Conservation (phyloP, 345 rosid genomes). For the Salix brachista region DNA sequence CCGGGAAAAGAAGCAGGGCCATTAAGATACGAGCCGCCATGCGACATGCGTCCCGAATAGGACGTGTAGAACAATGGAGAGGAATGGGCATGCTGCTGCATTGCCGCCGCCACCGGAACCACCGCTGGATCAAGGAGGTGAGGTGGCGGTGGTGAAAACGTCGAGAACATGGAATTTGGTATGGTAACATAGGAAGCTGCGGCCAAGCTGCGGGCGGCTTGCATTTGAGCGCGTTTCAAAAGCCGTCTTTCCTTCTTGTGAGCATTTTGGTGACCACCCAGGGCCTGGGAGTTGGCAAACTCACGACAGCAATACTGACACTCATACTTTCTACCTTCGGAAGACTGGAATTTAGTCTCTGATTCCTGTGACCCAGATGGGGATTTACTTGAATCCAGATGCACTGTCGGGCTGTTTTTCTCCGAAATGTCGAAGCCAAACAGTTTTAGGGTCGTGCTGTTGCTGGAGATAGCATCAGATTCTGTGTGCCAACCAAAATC, state of each 20-base stretch:
- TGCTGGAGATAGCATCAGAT: conserved; percentile 20
- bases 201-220: conserved; percentile 18
- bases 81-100: background rate
- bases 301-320: conserved; percentile 27
- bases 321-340: conserved; percentile 18
- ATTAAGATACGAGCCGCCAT: background rate
- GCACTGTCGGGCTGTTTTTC: conserved; percentile 10
- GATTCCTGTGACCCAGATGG: conserved; percentile 22
- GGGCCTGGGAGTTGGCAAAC: conserved; percentile 25
- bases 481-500: conserved; percentile 24
- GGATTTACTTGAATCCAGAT: conserved; percentile 1
- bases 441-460: conserved; percentile 45
- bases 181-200: conserved; percentile 11
- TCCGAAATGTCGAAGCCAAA: conserved; percentile 60
- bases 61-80: conserved; percentile 11
- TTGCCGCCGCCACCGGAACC: background rate
- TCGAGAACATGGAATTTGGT: conserved; percentile 14
- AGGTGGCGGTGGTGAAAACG: background rate
- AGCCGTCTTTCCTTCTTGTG: conserved; percentile 31
- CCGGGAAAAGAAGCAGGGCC: background rate
- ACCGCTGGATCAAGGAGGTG: background rate
- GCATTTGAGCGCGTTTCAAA: conserved; percentile 22
- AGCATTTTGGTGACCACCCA: conserved; percentile 30
- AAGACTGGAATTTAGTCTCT: conserved; percentile 5
- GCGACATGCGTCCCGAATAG: background rate